A percentile compares a stretch with the other conserved stretches of the same genome.
Conservation (phyloP, 257 asterid species). For the Petrea volubilis region DNA sequence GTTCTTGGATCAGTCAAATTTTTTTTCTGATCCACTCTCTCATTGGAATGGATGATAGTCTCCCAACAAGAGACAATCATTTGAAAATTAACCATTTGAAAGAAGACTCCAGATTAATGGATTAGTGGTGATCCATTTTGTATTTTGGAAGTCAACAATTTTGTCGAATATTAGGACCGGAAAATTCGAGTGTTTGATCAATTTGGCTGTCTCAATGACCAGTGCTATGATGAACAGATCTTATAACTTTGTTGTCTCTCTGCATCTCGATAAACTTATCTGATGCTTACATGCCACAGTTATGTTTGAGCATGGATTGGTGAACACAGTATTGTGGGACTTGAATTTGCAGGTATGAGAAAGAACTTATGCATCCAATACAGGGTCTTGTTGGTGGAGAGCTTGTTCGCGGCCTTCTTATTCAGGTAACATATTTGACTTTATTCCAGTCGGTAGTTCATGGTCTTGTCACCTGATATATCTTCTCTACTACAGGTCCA, state of each 20-base stretch:
- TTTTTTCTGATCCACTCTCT: not conserved
- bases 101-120: not conserved
- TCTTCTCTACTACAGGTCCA: conserved; percentile 69
- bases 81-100: conserved; percentile 2
- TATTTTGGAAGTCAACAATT: conserved; percentile 11
- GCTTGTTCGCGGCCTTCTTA: conserved; percentile 89
- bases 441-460: conserved; percentile 18
- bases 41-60: not conserved
- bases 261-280: not conserved
- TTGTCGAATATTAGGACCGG: conserved; percentile 5
- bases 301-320: conserved; percentile 13
- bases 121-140: conserved; percentile 14
- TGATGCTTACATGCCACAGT: conserved; percentile 25
- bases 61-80: not conserved
- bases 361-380: conserved; percentile 93
- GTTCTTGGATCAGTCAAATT: conserved; percentile 15
- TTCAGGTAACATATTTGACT: conserved; percentile 62
- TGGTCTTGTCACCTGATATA: conserved; percentile 36
- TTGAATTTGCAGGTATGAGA: conserved; percentile 65
- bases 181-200: not conserved
- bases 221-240: not conserved
- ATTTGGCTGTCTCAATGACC: not conserved
- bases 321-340: conserved; percentile 13
- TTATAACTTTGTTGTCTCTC: not conserved
- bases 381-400: conserved; percentile 93